Base-by-base conservation (phyloP, 2,329 filamentous ascomycete species). In the Sclerotinia borealis region DNA sequence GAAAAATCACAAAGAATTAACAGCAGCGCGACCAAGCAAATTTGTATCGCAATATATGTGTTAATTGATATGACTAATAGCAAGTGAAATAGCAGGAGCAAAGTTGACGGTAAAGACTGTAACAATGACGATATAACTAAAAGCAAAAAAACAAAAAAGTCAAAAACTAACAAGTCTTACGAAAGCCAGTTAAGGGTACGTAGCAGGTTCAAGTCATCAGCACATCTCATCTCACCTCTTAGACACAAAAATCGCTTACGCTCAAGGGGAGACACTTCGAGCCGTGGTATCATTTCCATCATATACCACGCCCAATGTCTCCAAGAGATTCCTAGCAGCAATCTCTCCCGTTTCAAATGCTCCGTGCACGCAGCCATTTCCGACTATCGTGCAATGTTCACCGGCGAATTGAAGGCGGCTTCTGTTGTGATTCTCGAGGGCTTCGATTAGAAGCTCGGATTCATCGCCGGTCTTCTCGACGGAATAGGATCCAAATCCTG, bases 401-500 rank as follows among this genome's bases (percentile, higher is more conserved):
- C 77, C 77, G 1, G 77, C 77, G 59, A 79, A 78, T 63, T 79
- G 77, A 59, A 79, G 69, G 63, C 74, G 70, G 43, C 71, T 75
- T 22, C 59, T 64, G 56, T 75, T 73, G 61, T 77, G 75, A 51
- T 74, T 73, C 49, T 77, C 71, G 22, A 79, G 66, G 10, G 77
- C 76, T 25, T 73, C 68, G 22, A 76, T 72, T 37, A 77, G 68
- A 9, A 76, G 43, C 17, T 73, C 72, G 2, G 76, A 73, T n/a
- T 79, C 75, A 63, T 79, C 77, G 7, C 76, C 77, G n/a, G 75
- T 75, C 64, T 79, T 79, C 65, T 79, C 77, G 25, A 77, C 76
- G n/a, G 75, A 76, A 66, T 79, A 79, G 41, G 72, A 73, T 34
- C 77, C 77, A 59, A 74, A 78, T n/a, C 77, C 77, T 27, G 77